Evolutionary conservation across 2,329 filamentous ascomycete species (phyloP), one percentile per base, ranked within the genome.

Genomic region (Corinectria fuckeliana): DNA sequence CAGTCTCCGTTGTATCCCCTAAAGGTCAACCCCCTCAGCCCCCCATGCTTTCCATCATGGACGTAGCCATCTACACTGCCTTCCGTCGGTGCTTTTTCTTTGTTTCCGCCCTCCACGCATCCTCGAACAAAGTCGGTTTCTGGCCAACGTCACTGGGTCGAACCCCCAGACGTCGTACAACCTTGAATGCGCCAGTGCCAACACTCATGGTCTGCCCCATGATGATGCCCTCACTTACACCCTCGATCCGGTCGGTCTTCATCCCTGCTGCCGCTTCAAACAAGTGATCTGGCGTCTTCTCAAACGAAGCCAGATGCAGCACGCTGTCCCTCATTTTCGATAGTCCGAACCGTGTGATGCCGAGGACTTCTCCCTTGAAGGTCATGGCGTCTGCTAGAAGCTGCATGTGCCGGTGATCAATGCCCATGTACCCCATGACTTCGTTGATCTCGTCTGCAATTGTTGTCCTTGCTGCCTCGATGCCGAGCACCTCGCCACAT

Each of bases 331-430:
- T 85, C 90, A 97, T 98, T 82, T 98, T 99, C 57, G 93, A 91
- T 23, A 99, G 83, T 50, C 95, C 95, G 76, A 98, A 98, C 28
- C 95, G 90, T 2, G 95, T 99, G 74, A 99, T 99, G 50, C 95
- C 95, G 16, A 97, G 85, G 0, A 99, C 91, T 68, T 98, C 94
- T 50, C 95, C 95, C 80, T 97, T 98, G 84, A 94, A 98, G 1
- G 95, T 98, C 95, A 99, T 99, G 53, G 97, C 93, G 72, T 99
- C 95, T 10, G 95, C 94, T 2, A 99, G 86, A 16, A 99, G 85
- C 75, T 97, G 91, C 93, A 99, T 98, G 79, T 99, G 95, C 56
- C 95, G 91, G 42, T 93, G 94, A 77, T 99, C 95, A 71, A 99
- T 98, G 76, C 87, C 88, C 93, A 99, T 97, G 74, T 90, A 88